Conservation (phyloP, 768 basidiomycete species). For the Crassisporium funariophilum region DNA sequence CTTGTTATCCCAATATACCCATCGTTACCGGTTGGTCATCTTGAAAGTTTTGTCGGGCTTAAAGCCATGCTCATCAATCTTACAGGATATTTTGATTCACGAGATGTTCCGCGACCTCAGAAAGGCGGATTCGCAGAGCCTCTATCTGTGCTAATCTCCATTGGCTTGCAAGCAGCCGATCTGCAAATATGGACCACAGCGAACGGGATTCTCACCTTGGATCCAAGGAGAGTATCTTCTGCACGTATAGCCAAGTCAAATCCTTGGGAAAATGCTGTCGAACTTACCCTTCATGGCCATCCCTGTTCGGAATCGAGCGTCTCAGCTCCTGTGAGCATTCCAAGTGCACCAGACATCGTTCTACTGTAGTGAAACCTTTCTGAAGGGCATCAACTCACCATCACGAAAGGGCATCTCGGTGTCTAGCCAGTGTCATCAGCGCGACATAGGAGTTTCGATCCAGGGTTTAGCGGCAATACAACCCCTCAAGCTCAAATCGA, state of each 20-base stretch:
- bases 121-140: constrained; percentile 94
- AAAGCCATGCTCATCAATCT: background rate
- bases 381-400: too few relatives aligned
- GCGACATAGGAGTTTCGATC: too few relatives aligned
- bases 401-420: too few relatives aligned
- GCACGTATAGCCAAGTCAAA: constrained; percentile 85
- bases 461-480: too few relatives aligned
- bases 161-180: constrained; percentile 80
- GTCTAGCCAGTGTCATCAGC: too few relatives aligned
- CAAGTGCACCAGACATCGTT: too few relatives aligned
- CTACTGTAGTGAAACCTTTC: too few relatives aligned
- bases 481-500: too few relatives aligned
- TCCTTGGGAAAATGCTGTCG: constrained; percentile 90
- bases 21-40: constrained; percentile 93
- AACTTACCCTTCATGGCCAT: constrained; percentile 94
- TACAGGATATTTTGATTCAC: constrained; percentile 85
- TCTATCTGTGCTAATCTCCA: constrained; percentile 82
- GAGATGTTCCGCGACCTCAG: constrained; percentile 90
- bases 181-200: constrained; percentile 97
- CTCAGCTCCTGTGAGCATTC: constrained; percentile 1
- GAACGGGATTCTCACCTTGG: constrained; percentile 94
- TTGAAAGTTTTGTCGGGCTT: constrained; percentile 15
- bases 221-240: constrained; percentile 88
- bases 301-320: constrained; percentile 36
- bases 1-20: constrained; percentile 74